These are phyloP conservation scores for Kodamaea sagamina DNA, from an alignment of 805 yeast genomes.

Conservation along the genomic window DNA sequence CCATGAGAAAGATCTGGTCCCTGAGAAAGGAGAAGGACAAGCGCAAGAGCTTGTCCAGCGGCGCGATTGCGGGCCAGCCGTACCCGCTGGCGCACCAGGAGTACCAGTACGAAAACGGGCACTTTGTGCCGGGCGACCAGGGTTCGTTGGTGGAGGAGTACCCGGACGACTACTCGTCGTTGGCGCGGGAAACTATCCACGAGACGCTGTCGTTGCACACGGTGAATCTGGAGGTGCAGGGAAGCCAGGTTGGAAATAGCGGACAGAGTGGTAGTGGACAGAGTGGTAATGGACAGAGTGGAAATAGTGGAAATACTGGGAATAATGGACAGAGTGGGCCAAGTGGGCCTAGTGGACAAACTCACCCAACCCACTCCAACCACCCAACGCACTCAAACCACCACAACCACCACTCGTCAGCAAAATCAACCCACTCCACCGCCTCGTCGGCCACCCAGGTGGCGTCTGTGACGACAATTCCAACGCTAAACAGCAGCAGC, in stretches of 20 bases:
- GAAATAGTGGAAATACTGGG: no score
- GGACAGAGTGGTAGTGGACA: no score
- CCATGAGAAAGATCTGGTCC: conserved; percentile 33
- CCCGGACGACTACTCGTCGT: conserved; percentile 13
- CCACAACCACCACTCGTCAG: no score
- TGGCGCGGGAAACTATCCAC: conserved; percentile 14
- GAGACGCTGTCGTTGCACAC: conserved; percentile 11
- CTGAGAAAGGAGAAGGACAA: conserved; percentile 30
- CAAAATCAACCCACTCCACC: conserved; percentile 3
- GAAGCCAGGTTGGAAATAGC: no score
- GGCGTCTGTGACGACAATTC: conserved; percentile 2
- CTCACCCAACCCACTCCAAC: no score
- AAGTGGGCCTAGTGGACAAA: no score
- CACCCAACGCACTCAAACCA: no score
- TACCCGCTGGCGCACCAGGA: conserved; percentile 5
- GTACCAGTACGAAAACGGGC: conserved; percentile 3
- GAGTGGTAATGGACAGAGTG: no score
- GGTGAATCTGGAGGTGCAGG: neutral
- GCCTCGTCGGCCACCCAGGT: conserved; percentile 3
- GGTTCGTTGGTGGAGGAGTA: conserved; percentile 9
- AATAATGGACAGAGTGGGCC: no score
- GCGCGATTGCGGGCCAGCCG: conserved; percentile 6
- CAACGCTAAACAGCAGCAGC: neutral
- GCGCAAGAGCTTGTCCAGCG: conserved; percentile 22
- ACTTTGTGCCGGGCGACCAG: neutral